These are phyloP conservation scores for Corylus americana DNA, from an alignment of 306 rosid species.

Conservation along the genomic window DNA sequence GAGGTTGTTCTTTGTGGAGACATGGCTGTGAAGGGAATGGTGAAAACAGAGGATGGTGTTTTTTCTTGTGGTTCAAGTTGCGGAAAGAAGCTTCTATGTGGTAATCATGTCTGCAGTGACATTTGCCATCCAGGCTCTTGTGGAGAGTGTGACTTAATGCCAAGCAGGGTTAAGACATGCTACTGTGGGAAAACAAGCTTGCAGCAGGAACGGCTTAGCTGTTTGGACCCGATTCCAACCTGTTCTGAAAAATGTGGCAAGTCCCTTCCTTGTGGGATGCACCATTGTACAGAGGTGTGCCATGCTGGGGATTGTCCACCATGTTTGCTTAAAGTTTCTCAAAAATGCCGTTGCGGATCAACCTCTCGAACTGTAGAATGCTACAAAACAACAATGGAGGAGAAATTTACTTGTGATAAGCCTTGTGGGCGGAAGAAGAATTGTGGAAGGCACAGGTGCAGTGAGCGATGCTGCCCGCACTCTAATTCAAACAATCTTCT, in stretches of 20 bases:
- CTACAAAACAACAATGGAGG: slow-evolving; percentile 52
- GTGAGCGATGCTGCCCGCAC: slow-evolving; percentile 81
- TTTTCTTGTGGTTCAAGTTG: slow-evolving; percentile 69
- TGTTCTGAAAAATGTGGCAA: slow-evolving; percentile 70
- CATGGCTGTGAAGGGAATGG: slow-evolving; percentile 74
- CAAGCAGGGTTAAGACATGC: slow-evolving; percentile 68
- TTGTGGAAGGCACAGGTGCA: slow-evolving; percentile 95
- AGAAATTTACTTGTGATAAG: slow-evolving; percentile 70
- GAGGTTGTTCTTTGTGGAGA: slow-evolving; percentile 75
- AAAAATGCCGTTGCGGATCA: slow-evolving; percentile 81
- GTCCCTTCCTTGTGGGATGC: slow-evolving; percentile 59
- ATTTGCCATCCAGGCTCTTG: slow-evolving; percentile 85
- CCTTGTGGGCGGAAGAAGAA: slow-evolving; percentile 85
- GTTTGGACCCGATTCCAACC: slow-evolving; percentile 85
- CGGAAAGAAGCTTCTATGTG: slow-evolving; percentile 62
- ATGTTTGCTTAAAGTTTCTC: slow-evolving; percentile 63
- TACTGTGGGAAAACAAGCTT: slow-evolving; percentile 78
- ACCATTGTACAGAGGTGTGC: slow-evolving; percentile 65
- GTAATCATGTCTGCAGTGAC: slow-evolving; percentile 70
- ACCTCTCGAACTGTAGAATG: slow-evolving; percentile 76
- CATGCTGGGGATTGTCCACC: slow-evolving; percentile 85
- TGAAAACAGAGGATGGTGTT: slow-evolving; percentile 65
- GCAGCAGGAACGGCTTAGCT: slow-evolving; percentile 67
- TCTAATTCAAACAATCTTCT: slow-evolving; percentile 42
- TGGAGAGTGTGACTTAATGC: slow-evolving; percentile 63